Conservation (phyloP, 2,329 filamentous ascomycete species). For the Epicoccum nigrum region DNA sequence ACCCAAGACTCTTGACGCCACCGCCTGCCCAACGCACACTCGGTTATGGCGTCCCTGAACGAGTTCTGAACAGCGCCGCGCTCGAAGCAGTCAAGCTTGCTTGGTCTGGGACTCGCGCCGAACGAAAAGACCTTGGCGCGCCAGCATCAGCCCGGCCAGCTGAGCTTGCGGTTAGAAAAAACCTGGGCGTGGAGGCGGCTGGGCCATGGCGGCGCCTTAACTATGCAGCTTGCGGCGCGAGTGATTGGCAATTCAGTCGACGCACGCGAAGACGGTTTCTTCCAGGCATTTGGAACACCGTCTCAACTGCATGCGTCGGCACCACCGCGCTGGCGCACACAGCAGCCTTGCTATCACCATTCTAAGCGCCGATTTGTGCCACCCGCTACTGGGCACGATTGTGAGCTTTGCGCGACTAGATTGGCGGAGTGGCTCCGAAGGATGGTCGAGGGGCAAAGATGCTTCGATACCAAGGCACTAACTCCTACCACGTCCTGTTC, state of each 20-base stretch:
- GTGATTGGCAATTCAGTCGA: conserved; percentile 17
- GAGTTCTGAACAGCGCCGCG: conserved; percentile 7
- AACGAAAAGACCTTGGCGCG: conserved; percentile 26
- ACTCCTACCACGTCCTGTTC: conserved; percentile 11
- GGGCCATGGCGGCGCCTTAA: conserved; percentile 16
- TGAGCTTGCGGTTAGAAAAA: conserved; percentile 16
- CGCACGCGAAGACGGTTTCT: conserved; percentile 8
- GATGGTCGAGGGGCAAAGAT: conserved; percentile 7
- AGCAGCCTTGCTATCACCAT: conserved; percentile 12
- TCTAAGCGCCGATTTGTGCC: conserved; percentile 6
- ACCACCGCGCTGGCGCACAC: conserved; percentile 7
- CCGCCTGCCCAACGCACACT: conserved; percentile 13
- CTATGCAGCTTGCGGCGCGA: conserved; percentile 21
- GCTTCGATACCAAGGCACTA: conserved; percentile 16
- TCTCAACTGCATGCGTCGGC: conserved; percentile 15
- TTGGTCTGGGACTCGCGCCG: conserved; percentile 22
- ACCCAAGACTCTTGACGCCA: conserved; percentile 18
- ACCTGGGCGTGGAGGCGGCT: background rate
- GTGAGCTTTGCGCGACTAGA: background rate
- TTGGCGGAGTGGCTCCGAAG: conserved; percentile 7
- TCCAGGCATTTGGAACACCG: conserved; percentile 11
- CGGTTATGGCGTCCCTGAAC: conserved; percentile 25
- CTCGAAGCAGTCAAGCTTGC: conserved; percentile 18
- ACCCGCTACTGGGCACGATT: background rate
- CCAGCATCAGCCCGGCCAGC: conserved; percentile 15